Evolutionary conservation across 768 basidiomycete genomes (phyloP).

Genomic region (Coprinellus aureogranulatus): DNA sequence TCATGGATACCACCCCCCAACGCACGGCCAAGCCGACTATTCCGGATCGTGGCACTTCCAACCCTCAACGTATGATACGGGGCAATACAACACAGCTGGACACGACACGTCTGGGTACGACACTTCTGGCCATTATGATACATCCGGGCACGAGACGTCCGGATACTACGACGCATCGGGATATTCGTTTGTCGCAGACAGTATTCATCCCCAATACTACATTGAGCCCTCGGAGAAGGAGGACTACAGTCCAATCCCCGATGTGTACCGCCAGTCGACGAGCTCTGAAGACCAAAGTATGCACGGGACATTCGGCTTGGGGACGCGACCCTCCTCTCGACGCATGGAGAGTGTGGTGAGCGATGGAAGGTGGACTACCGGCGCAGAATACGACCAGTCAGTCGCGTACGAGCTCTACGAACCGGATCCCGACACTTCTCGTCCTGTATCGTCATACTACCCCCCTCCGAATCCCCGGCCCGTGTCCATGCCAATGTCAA

Average conservation of each 20-base stretch:
- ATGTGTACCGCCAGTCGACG: slow-evolving; percentile 9
- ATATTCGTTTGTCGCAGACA: background rate
- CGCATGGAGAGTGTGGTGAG: background rate
- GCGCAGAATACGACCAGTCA: slow-evolving; percentile 1
- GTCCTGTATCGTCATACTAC: background rate
- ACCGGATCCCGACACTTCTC: background rate
- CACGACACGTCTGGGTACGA: background rate
- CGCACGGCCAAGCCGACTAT: background rate
- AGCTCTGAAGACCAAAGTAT: slow-evolving; percentile 2
- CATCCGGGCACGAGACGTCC: background rate
- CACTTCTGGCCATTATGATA: background rate
- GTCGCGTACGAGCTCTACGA: background rate
- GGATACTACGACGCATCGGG: background rate
- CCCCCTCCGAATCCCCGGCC: background rate
- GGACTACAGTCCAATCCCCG: slow-evolving; percentile 8
- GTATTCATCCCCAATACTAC: background rate
- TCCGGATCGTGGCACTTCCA: background rate
- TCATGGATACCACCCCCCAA: background rate
- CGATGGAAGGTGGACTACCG: background rate
- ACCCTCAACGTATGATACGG: background rate
- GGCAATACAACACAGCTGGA: background rate
- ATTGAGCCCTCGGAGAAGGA: background rate
- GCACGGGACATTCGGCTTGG: background rate
- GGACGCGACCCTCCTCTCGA: background rate
- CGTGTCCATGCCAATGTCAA: background rate